These are phyloP conservation scores for Rhizophora apiculata DNA, from an alignment of 345 rosid genomes.

Conservation along the genomic window DNA sequence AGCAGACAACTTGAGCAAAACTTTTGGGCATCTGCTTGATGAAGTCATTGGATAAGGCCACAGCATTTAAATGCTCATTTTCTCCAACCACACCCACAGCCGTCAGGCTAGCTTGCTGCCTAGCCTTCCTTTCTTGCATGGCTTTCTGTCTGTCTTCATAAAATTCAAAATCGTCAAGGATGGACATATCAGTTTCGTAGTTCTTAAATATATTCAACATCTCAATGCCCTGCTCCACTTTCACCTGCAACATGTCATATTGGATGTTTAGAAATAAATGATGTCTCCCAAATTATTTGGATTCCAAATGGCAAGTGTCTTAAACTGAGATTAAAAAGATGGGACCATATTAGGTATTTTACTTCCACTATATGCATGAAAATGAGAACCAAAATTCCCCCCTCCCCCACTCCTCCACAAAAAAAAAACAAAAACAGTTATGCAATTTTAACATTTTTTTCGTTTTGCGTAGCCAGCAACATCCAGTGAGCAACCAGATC, in stretches of 20 bases:
- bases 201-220: conserved; percentile 71
- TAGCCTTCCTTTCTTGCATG: conserved; percentile 74
- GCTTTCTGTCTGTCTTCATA: conserved; percentile 82
- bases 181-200: conserved; percentile 64
- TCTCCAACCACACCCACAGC: conserved; percentile 49
- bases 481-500: no score
- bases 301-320: no score
- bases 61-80: conserved; percentile 46
- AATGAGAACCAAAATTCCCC: no score
- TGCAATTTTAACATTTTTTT: no score
- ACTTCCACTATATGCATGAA: no score
- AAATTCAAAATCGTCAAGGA: conserved; percentile 82
- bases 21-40: conserved; percentile 82
- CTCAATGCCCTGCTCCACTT: conserved; percentile 76
- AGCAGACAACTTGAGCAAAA: conserved; percentile 65
- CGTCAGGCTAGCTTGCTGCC: conserved; percentile 55
- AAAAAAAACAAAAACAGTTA: no score
- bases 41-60: conserved; percentile 42
- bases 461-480: no score
- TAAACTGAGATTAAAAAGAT: no score
- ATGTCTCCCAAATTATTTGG: no score
- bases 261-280: conserved; percentile 8
- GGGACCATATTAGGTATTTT: no score
- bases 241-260: conserved; percentile 51
- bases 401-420: no score